Base-by-base conservation (phyloP, 306 rosid species). In the cucumber (Cucumis sativus) region DNA sequence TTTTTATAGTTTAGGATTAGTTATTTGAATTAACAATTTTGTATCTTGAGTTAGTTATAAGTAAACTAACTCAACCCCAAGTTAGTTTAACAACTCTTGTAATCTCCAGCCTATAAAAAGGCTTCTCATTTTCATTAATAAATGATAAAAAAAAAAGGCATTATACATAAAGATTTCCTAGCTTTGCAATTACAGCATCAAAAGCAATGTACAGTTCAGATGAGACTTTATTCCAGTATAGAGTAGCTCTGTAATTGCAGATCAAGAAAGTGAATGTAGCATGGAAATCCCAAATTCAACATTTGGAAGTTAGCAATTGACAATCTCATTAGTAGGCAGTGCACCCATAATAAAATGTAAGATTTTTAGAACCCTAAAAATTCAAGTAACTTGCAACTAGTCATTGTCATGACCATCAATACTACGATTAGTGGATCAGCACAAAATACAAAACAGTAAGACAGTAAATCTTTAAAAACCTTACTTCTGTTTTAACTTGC, bases 401-500 rank as follows among this genome's bases (percentile, higher is more conserved):
- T 40, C 49, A 66, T 7, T 37, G 72, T 8, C 9, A n/a, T 0
- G 18, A 6, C 12, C 58, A 68, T 69, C 60, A 49, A 71, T 23
- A 23, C 4, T 71, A 14, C 17, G 4, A 23, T 49, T 67, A 49
- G 17, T 49, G 43, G 8, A 49, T 71, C 16, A 49, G 76, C 76
- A 25, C 5, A 25, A 25, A 71, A 25, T 71, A 70, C 39, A 23
- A 49, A 58, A 21, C 51, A 21, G 56, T 20, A 74, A 21, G 25
- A 59, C 40, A 40, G 35, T 11, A 72, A 67, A 40, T 62, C 30
- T 51, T 78, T 13, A 10, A 59, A 76, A 81, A 78, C 78, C 99
- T 90, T 89, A 95, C 99, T 92, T 95, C 74, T 87, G 96, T 85
- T 92, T 95, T 85, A 95, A 80, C 87, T 95, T 95, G 90, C 99